Evolutionary conservation across 2,329 filamentous ascomycete genomes (phyloP).

Genomic region (Diaporthe sp.): DNA sequence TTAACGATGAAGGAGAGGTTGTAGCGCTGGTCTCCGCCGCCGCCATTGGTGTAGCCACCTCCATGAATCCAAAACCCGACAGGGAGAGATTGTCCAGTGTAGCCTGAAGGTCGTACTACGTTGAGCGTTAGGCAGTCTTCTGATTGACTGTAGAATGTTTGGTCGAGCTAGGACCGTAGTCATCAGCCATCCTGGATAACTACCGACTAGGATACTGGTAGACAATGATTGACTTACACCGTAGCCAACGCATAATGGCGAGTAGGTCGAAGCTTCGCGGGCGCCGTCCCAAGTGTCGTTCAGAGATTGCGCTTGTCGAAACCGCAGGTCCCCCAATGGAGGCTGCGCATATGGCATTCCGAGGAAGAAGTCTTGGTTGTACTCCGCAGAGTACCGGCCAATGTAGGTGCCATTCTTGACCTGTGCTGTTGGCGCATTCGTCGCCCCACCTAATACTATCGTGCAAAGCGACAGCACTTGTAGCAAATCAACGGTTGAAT

Average conservation of each 20-base stretch:
- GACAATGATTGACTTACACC: constrained; percentile 49
- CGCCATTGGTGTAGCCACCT: constrained; percentile 49
- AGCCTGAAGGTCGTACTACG: constrained; percentile 68
- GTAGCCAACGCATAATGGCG: constrained; percentile 65
- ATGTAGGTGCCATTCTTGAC: constrained; percentile 53
- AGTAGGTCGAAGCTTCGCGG: constrained; percentile 60
- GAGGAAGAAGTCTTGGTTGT: constrained; percentile 65
- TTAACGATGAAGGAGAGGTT: constrained; percentile 69
- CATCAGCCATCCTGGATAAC: background rate
- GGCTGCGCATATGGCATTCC: constrained; percentile 69
- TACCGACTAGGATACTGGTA: background rate
- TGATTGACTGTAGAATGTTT: constrained; percentile 43
- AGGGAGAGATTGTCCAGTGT: constrained; percentile 50
- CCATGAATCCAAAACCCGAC: constrained; percentile 60
- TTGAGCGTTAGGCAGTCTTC: constrained; percentile 76
- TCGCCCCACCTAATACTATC: background rate
- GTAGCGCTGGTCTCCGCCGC: constrained; percentile 61
- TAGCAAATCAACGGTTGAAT: constrained; percentile 5
- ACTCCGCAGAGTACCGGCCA: constrained; percentile 50
- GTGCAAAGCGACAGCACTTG: constrained; percentile 6
- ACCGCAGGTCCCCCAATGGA: constrained; percentile 55
- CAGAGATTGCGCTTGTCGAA: constrained; percentile 41
- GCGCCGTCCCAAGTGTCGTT: constrained; percentile 59
- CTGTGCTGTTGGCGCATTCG: constrained; percentile 24
- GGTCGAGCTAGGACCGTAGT: constrained; percentile 23